A percentile compares a stretch with the other conserved stretches of the same genome.
phyloP scores from a whole-genome alignment of 1,284 basidiomycete genomes.

The Mycosarcoma maydis region DNA sequence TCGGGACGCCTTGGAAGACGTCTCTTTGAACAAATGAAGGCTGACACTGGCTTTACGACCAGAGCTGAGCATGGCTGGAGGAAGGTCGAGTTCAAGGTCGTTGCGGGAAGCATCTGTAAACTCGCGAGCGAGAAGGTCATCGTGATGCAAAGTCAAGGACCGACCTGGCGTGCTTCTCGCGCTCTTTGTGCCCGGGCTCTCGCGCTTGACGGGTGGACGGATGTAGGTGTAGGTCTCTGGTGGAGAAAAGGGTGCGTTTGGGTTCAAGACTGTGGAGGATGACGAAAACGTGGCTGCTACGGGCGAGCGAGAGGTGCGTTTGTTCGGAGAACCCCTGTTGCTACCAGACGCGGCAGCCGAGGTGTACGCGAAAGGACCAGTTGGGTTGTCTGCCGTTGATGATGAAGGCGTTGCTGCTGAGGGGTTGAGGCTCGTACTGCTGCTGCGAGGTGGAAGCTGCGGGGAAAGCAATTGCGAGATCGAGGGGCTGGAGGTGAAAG shows the following conservation, averaged over 20 bases:
- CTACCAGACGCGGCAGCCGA: background rate
- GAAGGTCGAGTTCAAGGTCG: slow-evolving; percentile 41
- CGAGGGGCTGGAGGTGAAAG: slow-evolving; percentile 37
- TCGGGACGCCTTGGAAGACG: slow-evolving; percentile 39
- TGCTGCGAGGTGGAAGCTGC: slow-evolving; percentile 13
- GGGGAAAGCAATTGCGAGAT: slow-evolving; percentile 40
- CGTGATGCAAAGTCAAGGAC: slow-evolving; percentile 20
- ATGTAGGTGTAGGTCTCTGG: slow-evolving; percentile 38
- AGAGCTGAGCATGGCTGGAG: slow-evolving; percentile 53
- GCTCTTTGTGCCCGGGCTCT: slow-evolving; percentile 40
- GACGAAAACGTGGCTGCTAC: background rate
- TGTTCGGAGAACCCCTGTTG: slow-evolving; percentile 12
- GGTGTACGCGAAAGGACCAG: background rate
- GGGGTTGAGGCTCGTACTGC: slow-evolving; percentile 8
- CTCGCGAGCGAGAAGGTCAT: slow-evolving; percentile 20
- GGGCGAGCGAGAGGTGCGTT: slow-evolving; percentile 9
- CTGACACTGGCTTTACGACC: slow-evolving; percentile 61
- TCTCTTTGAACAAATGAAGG: slow-evolving; percentile 62
- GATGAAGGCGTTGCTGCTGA: slow-evolving; percentile 4
- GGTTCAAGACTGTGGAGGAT: slow-evolving; percentile 11
- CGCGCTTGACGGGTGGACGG: slow-evolving; percentile 24
- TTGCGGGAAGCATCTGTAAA: slow-evolving; percentile 24
- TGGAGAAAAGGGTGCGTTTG: slow-evolving; percentile 33
- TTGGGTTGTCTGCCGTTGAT: background rate
- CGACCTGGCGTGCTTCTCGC: slow-evolving; percentile 49